These are phyloP conservation scores for Phytopythium chamaehyphon DNA, from an alignment of 352 stramenopile species.

Conservation along the genomic window DNA sequence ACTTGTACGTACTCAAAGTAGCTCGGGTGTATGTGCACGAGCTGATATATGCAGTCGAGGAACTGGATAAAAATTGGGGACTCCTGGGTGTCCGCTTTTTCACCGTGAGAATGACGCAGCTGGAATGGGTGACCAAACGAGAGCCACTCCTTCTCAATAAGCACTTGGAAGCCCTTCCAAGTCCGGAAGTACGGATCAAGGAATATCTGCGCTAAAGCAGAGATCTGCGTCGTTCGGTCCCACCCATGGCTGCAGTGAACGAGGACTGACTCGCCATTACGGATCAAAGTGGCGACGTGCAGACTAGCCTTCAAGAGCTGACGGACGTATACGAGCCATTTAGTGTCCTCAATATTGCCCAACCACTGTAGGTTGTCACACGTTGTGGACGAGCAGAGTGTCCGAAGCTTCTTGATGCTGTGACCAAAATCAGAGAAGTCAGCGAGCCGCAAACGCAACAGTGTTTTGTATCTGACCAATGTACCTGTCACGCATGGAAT, in stretches of 20 bases:
- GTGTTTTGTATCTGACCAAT: conserved; percentile 13
- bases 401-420: conserved; percentile 72
- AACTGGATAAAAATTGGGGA: conserved; percentile 87
- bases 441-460: not conserved
- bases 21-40: conserved; percentile 91
- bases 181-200: conserved; percentile 79
- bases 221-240: conserved; percentile 90
- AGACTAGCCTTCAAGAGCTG: conserved; percentile 91
- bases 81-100: conserved; percentile 77
- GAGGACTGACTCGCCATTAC: conserved; percentile 79
- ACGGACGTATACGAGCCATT: conserved; percentile 96
- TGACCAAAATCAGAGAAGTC: not conserved
- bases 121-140: conserved; percentile 83
- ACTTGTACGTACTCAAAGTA: conserved; percentile 89
- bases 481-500: conserved; percentile 95
- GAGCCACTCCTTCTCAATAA: conserved; percentile 85
- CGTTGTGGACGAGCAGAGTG: conserved; percentile 68
- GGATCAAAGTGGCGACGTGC: conserved; percentile 90
- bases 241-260: conserved; percentile 85
- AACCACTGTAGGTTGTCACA: conserved; percentile 93
- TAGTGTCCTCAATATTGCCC: conserved; percentile 92
- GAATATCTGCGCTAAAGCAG: conserved; percentile 60
- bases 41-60: conserved; percentile 76
- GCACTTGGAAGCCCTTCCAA: conserved; percentile 72
- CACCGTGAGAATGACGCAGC: conserved; percentile 66